A percentile compares a stretch with the other conserved stretches of the same genome.
Conservation (phyloP, 1,139 yeast genomes). For the Saccharomyces hybrid region DNA sequence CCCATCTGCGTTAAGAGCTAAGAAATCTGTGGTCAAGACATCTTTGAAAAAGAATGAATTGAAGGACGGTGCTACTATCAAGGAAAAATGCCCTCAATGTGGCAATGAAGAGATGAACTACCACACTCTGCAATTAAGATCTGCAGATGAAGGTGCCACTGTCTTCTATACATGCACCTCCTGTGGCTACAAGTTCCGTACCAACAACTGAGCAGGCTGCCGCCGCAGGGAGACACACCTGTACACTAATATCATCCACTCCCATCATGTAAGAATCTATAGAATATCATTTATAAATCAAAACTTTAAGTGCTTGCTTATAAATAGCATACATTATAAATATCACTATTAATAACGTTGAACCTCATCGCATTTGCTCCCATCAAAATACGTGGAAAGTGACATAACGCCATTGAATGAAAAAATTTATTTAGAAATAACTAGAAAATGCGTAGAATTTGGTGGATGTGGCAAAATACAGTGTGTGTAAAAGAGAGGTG, state of each 20-base stretch:
- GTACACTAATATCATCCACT: not conserved
- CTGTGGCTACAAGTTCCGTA: constrained; percentile 90
- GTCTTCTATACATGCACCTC: constrained; percentile 90
- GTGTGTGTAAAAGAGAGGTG: not conserved
- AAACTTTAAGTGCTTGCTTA: not conserved
- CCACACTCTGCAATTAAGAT: constrained; percentile 89
- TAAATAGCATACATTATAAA: not conserved
- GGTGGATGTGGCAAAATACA: not conserved
- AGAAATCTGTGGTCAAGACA: constrained; percentile 86
- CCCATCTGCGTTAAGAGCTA: constrained; percentile 74
- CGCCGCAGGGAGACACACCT: not conserved
- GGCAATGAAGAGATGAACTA: constrained; percentile 97
- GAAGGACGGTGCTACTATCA: constrained; percentile 91
- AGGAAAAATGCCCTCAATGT: constrained; percentile 96
- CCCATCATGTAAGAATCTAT: not conserved
- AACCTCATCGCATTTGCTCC: not conserved
- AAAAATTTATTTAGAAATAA: not conserved
- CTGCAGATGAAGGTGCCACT: constrained; percentile 98
- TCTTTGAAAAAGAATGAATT: constrained; percentile 65
- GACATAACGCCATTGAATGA: not conserved
- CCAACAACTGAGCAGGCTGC: constrained; percentile 46
- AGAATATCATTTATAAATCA: not conserved
- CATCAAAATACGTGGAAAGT: not conserved
- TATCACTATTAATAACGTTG: not conserved
- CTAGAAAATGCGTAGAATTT: not conserved